Evolutionary conservation across 169 alveolate genomes (phyloP).

Genomic region (Eimeria acervulina): DNA sequence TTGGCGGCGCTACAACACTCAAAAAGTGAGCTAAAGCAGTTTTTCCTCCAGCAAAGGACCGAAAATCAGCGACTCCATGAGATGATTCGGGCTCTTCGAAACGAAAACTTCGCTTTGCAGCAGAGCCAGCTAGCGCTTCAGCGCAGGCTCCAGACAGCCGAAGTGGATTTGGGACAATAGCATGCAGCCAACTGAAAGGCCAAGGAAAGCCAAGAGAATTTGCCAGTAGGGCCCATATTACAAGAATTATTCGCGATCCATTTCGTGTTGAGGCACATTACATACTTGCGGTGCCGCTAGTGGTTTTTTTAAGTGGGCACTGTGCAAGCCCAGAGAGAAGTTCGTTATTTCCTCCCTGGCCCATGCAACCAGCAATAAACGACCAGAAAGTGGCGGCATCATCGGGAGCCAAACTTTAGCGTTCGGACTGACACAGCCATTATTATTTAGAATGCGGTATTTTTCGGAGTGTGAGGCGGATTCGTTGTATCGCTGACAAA

Average conservation of each 20-base stretch:
- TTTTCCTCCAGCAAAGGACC: slow-evolving; percentile 79
- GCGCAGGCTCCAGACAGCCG: slow-evolving; percentile 81
- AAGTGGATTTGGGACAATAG: slow-evolving; percentile 84
- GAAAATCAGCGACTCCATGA: slow-evolving; percentile 83
- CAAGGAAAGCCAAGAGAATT: not conserved
- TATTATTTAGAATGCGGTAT: not conserved
- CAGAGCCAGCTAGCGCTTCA: slow-evolving; percentile 82
- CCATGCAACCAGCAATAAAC: not conserved
- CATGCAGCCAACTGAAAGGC: not conserved
- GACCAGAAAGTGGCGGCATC: not conserved
- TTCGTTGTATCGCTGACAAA: too few relatives aligned
- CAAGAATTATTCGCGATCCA: not conserved
- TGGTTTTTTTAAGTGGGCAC: not conserved
- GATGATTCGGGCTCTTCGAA: slow-evolving; percentile 79
- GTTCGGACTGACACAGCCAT: not conserved
- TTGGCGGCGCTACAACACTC: slow-evolving; percentile 73
- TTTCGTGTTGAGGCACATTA: not conserved
- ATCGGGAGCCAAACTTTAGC: not conserved
- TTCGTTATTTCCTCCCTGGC: not conserved
- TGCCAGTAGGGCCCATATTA: not conserved
- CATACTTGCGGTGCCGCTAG: not conserved
- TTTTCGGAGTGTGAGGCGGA: not conserved
- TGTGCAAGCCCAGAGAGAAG: not conserved
- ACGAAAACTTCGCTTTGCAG: slow-evolving; percentile 82
- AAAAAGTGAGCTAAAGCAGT: slow-evolving; percentile 80